Evolutionary conservation across 805 yeast genomes (phyloP).

Genomic region (Yamadazyma kitorensis): DNA sequence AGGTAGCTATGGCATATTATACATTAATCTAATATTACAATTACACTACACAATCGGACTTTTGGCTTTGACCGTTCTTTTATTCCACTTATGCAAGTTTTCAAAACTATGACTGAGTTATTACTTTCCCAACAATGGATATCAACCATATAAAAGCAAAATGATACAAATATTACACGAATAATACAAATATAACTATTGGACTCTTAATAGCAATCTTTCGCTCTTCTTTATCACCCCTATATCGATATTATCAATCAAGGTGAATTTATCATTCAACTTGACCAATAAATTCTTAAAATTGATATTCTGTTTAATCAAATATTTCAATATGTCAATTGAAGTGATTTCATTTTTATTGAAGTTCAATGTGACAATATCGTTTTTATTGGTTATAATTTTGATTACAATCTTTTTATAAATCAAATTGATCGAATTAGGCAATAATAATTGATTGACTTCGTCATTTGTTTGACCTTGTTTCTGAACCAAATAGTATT

Average conservation of each 20-base stretch:
- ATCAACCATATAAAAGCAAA: no score
- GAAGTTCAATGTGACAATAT: conserved; percentile 24
- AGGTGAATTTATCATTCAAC: conserved; percentile 23
- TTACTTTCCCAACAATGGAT: no score
- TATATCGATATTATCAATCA: conserved; percentile 24
- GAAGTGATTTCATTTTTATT: conserved; percentile 20
- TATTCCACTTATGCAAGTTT: no score
- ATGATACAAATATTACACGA: no score
- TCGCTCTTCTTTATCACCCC: conserved; percentile 4
- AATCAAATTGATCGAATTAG: conserved; percentile 19
- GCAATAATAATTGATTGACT: conserved; percentile 18
- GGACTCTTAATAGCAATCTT: conserved; percentile 1
- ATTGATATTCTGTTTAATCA: conserved; percentile 22
- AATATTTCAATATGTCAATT: conserved; percentile 23
- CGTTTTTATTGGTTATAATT: conserved; percentile 24
- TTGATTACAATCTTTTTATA: conserved; percentile 13
- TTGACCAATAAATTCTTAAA: conserved; percentile 26
- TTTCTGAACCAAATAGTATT: conserved; percentile 5
- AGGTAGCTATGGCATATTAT: no score
- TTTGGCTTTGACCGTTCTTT: no score
- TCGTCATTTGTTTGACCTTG: conserved; percentile 15
- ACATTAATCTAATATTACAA: no score
- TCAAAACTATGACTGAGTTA: no score
- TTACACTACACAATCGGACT: no score
- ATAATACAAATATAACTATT: no score